These are phyloP conservation scores for Ceratobasidium sp. DNA, from an alignment of 1,284 basidiomycete genomes.

Conservation along the genomic window DNA sequence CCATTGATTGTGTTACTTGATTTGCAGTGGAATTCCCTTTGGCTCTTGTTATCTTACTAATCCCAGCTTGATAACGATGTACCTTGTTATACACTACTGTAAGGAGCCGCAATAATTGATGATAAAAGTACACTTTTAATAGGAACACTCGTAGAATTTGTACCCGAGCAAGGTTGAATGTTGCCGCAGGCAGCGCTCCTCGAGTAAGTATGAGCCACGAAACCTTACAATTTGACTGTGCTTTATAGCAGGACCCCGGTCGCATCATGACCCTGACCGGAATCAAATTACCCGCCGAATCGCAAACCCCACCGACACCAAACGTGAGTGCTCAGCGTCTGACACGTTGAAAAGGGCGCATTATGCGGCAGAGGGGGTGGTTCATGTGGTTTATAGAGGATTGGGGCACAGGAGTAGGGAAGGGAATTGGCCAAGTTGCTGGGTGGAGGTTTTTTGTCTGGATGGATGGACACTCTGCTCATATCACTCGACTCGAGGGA, in stretches of 20 bases:
- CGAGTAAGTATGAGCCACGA: too few relatives aligned
- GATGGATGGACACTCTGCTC: slow-evolving; percentile 13
- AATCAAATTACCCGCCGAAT: slow-evolving; percentile 21
- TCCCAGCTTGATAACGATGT: too few relatives aligned
- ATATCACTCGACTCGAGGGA: background rate
- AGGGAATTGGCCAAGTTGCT: background rate
- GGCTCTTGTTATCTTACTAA: too few relatives aligned
- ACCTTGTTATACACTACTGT: too few relatives aligned
- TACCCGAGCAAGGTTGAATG: too few relatives aligned
- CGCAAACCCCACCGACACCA: slow-evolving; percentile 30
- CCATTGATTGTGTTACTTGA: too few relatives aligned
- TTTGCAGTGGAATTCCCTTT: too few relatives aligned
- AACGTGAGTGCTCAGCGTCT: slow-evolving; percentile 17
- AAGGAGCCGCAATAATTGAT: too few relatives aligned
- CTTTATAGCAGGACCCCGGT: slow-evolving; percentile 4
- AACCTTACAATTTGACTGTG: too few relatives aligned
- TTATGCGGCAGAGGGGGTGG: background rate
- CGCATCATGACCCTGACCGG: slow-evolving; percentile 7
- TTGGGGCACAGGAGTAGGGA: background rate
- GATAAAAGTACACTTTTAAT: too few relatives aligned
- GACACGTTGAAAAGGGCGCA: background rate
- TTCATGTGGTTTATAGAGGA: background rate
- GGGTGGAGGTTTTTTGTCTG: background rate
- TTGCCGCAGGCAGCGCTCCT: too few relatives aligned
- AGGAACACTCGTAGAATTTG: too few relatives aligned